These are phyloP conservation scores for Cudoniella acicularis DNA, from an alignment of 495 filamentous ascomycete species.

Conservation along the genomic window DNA sequence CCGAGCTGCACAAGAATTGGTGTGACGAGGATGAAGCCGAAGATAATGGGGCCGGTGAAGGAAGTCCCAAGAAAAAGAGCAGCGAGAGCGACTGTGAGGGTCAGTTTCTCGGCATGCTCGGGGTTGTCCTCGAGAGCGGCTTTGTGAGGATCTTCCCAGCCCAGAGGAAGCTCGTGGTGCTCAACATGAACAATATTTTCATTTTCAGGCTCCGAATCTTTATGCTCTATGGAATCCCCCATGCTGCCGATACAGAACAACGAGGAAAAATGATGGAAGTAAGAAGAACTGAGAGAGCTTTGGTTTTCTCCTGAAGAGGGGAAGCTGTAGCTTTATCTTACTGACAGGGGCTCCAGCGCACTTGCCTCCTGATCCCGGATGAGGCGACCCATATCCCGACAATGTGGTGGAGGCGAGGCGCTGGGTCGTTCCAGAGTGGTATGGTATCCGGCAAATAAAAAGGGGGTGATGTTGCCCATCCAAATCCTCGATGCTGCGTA, in stretches of 20 bases:
- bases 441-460: too few relatives aligned
- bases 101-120: constrained; percentile 15
- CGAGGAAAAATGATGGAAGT: neutral
- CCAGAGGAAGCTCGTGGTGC: constrained; percentile 2
- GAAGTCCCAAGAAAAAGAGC: constrained; percentile 19
- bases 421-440: too few relatives aligned
- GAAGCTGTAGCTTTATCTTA: neutral
- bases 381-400: too few relatives aligned
- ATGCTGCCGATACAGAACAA: too few relatives aligned
- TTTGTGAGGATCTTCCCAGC: constrained; percentile 13
- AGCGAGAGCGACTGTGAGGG: constrained; percentile 8
- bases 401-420: too few relatives aligned
- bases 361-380: too few relatives aligned
- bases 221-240: neutral
- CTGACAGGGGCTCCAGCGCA: constrained; percentile 38
- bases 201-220: too few relatives aligned
- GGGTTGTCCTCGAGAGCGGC: constrained; percentile 17
- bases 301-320: constrained; percentile 5
- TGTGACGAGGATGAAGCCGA: constrained; percentile 18
- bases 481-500: too few relatives aligned
- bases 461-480: too few relatives aligned
- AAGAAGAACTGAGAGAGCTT: neutral
- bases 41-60: constrained; percentile 15
- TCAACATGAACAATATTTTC: constrained; percentile 1
- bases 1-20: constrained; percentile 17